Conservation (phyloP, 352 stramenopile genomes). For the Pythium dissimile region DNA sequence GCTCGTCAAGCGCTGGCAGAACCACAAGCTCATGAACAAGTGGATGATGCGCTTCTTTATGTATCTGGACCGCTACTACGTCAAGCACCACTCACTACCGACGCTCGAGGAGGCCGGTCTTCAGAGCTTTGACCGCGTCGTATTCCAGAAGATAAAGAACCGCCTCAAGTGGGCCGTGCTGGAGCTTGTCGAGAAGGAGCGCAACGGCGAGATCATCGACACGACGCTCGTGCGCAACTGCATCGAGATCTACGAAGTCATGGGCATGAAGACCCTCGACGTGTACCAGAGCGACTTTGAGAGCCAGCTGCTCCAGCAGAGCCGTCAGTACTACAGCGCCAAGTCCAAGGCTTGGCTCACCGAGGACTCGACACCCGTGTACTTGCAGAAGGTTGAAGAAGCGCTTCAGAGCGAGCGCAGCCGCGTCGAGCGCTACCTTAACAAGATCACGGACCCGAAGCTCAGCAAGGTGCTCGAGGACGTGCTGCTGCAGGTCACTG, state of each 20-base stretch:
- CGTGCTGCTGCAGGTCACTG: conserved; percentile 92
- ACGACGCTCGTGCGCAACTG: conserved; percentile 95
- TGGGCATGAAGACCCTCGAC: conserved; percentile 95
- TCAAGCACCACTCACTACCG: conserved; percentile 96
- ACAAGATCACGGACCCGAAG: conserved; percentile 95
- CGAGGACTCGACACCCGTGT: conserved; percentile 96
- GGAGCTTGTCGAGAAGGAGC: conserved; percentile 96
- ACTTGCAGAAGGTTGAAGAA: conserved; percentile 95
- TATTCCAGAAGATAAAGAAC: conserved; percentile 83
- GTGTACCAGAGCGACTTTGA: conserved; percentile 97
- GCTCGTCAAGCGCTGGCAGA: conserved; percentile 95
- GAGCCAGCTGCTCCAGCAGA: conserved; percentile 89
- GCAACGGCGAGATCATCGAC: conserved; percentile 97
- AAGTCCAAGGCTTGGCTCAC: conserved; percentile 98
- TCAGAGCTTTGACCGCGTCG: conserved; percentile 78
- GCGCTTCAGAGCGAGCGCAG: conserved; percentile 73
- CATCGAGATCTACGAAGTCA: conserved; percentile 98
- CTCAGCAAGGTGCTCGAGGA: conserved; percentile 92
- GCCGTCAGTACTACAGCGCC: conserved; percentile 93
- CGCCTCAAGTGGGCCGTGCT: conserved; percentile 91
- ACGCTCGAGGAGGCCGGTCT: conserved; percentile 92
- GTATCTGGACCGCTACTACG: conserved; percentile 98
- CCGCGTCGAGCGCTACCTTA: conserved; percentile 95
- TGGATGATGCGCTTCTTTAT: conserved; percentile 99
- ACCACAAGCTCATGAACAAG: conserved; percentile 99